Base-by-base conservation (phyloP, 1,139 yeast genomes). In the Eremothecium cymbalariae region DNA sequence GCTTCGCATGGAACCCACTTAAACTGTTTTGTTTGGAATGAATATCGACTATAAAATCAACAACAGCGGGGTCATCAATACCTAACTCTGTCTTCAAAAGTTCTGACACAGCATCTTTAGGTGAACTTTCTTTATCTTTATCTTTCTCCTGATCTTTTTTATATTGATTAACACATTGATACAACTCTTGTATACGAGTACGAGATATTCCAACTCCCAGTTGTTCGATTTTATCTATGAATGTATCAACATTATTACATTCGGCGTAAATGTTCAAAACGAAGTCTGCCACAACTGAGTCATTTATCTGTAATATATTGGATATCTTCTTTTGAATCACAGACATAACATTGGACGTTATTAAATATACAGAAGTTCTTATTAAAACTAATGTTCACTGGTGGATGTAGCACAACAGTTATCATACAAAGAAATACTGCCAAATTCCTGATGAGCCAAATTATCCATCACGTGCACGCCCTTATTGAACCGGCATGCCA, bases 21-120 rank as follows among this genome's bases (percentile, higher is more conserved):
- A 62, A 45, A 11, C 56, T 46, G 1, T 42, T 26, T 1, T 72
- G 52, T 31, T 66, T 57, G 2, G 60, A 55, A 45, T 70, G 70
- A 17, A 82, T 53, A 41, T 65, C 68, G 3, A 67, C 43, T 8
- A 83, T 63, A 54, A 77, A 81, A 43, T 72, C 72, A 1, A 83
- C 71, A 15, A 80, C 62, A 7, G 74, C 66, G 21, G 57, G 55
- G 37, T 75, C 78, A 2, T 59, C 62, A 4, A 54, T 44, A 12
- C 55, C 58, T 1, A 51, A 36, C 8, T 46, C 48, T 4, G 32
- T 22, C 9, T 37, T 28, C 14, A 41, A 30, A 16, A 41, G 18
- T 16, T 30, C 18, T 32, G 25, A 9, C 31, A 41, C 37, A 25
- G 26, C 22, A 8, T n/a, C 33, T 23, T 18, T 26, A n/a, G 8